Evolutionary conservation across 2,329 filamentous ascomycete species (phyloP).

Genomic region (Aspergillus novoparasiticus): DNA sequence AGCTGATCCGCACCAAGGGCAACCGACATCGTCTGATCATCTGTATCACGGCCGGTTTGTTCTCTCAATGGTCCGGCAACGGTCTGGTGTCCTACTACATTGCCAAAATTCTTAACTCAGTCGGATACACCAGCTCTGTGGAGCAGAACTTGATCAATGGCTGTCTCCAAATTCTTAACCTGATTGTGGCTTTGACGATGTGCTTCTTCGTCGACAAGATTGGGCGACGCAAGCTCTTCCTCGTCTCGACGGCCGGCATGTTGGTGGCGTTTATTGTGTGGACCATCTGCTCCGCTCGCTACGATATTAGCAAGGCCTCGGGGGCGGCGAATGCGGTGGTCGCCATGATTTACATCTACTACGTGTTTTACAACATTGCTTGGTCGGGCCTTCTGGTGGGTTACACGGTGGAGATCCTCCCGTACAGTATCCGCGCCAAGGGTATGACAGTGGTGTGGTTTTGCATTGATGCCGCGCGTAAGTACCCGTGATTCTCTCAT

Average conservation of each 20-base stretch:
- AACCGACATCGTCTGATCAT: conserved; percentile 60
- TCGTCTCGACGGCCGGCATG: conserved; percentile 48
- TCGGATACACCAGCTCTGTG: conserved; percentile 40
- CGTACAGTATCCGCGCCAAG: conserved; percentile 53
- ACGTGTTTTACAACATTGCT: conserved; percentile 45
- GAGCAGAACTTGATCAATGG: conserved; percentile 47
- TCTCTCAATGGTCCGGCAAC: conserved; percentile 62
- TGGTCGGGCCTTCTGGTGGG: conserved; percentile 39
- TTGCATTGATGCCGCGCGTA: conserved; percentile 30
- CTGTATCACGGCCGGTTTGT: conserved; percentile 56
- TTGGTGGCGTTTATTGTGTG: conserved; percentile 46
- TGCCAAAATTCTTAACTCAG: conserved; percentile 37
- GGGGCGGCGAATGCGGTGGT: conserved; percentile 42
- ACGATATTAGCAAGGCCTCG: conserved; percentile 32
- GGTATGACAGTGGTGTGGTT: conserved; percentile 45
- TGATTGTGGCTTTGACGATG: conserved; percentile 38
- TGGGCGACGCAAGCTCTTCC: conserved; percentile 48
- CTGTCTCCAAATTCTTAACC: conserved; percentile 44
- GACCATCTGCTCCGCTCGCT: conserved; percentile 44
- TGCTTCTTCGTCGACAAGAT: conserved; percentile 46
- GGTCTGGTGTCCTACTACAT: conserved; percentile 46
- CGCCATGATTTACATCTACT: conserved; percentile 49
- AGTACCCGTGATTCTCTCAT: neutral
- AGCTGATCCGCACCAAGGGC: conserved; percentile 48
- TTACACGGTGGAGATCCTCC: conserved; percentile 52